phyloP scores from a whole-genome alignment of 139 green algal genomes.

The Chlamydomonas eustigma region DNA sequence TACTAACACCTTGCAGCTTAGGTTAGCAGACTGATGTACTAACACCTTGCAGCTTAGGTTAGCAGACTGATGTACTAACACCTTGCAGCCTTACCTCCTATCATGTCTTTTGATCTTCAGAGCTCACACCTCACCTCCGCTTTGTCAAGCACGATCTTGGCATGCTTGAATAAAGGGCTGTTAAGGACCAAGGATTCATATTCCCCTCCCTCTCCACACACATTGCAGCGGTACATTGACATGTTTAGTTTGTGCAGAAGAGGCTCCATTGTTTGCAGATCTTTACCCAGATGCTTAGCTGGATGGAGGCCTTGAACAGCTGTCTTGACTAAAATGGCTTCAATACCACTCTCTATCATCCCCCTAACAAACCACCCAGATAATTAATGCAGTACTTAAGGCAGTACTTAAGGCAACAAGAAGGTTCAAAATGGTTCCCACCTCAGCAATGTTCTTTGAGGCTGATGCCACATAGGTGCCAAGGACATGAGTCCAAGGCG shows the following conservation, averaged over 20 bases:
- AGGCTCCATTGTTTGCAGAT: constrained; percentile 14
- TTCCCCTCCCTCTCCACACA: constrained; percentile 96
- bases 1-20: no score
- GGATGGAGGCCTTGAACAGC: constrained; percentile 83
- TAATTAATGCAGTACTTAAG: background rate
- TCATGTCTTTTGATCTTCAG: no score
- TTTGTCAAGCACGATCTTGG: constrained; percentile 65
- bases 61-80: no score
- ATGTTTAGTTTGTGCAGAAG: constrained; percentile 38
- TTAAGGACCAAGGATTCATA: constrained; percentile 95
- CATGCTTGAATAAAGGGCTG: constrained; percentile 74
- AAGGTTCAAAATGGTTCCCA: background rate
- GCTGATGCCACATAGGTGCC: constrained; percentile 85
- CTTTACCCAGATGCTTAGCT: constrained; percentile 75
- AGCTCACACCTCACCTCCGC: constrained; percentile 35
- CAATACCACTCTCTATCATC: constrained; percentile 63
- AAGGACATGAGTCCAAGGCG: constrained; percentile 84
- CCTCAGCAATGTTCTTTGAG: constrained; percentile 74
- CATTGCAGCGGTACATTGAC: constrained; percentile 76
- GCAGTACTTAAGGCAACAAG: background rate
- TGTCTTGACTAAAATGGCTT: constrained; percentile 82
- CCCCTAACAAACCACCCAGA: constrained; percentile 9
- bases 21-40: no score
- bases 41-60: no score
- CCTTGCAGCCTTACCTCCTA: no score